These are phyloP conservation scores for Kickxella alabastrina DNA, from an alignment of 192 early-diverging fungal genomes.

Conservation along the genomic window DNA sequence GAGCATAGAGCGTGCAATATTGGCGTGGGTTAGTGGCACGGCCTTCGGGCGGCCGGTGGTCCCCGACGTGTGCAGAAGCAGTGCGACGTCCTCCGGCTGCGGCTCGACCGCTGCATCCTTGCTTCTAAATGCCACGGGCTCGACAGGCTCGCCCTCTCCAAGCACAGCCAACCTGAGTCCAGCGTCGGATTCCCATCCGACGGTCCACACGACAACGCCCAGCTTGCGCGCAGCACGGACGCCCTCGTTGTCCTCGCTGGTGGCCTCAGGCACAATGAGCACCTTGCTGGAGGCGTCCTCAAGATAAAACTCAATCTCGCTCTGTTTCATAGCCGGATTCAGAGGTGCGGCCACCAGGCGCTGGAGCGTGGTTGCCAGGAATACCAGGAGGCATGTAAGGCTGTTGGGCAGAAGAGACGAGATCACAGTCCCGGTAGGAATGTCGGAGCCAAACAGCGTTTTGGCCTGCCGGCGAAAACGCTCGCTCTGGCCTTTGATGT, in stretches of 20 bases:
- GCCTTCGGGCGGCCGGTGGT: slow-evolving; percentile 76
- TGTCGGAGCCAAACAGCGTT: slow-evolving; percentile 20
- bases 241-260: slow-evolving; percentile 52
- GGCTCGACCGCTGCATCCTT: slow-evolving; percentile 8
- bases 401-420: slow-evolving; percentile 66
- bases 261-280: slow-evolving; percentile 61
- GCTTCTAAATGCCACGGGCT: slow-evolving; percentile 12
- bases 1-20: slow-evolving; percentile 65
- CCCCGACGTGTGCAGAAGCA: slow-evolving; percentile 78
- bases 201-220: slow-evolving; percentile 56
- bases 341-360: slow-evolving; percentile 69
- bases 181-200: slow-evolving; percentile 42
- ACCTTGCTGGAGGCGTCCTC: slow-evolving; percentile 62
- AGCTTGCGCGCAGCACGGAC: slow-evolving; percentile 54
- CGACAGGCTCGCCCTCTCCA: slow-evolving; percentile 10
- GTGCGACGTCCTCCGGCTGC: slow-evolving; percentile 57
- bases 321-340: slow-evolving; percentile 62
- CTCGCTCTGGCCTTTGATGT: slow-evolving; percentile 39
- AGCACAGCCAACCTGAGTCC: slow-evolving; percentile 30
- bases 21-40: slow-evolving; percentile 77
- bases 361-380: slow-evolving; percentile 60
- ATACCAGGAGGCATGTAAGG: slow-evolving; percentile 61
- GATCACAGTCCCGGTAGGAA: slow-evolving; percentile 44
- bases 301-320: slow-evolving; percentile 73
- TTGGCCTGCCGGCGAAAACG: slow-evolving; percentile 31